phyloP scores from a whole-genome alignment of 163 green algal genomes.

The Chlamydomonas reinhardtii region DNA sequence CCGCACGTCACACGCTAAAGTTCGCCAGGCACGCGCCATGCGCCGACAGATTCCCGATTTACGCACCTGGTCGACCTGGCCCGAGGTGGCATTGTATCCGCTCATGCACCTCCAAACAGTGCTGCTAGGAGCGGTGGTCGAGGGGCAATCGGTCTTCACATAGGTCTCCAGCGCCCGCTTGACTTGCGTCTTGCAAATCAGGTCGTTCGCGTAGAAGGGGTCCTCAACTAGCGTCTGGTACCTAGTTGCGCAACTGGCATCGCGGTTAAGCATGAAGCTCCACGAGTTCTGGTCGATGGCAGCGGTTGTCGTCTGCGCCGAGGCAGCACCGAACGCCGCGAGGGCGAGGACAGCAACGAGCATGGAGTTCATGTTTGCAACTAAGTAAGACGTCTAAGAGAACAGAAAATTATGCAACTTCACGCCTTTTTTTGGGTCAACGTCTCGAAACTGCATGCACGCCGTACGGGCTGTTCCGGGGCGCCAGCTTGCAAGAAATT shows the following conservation, averaged over 20 bases:
- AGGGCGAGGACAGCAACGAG: background rate
- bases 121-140: background rate
- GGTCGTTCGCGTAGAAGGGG: background rate
- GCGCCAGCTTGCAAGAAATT: no score
- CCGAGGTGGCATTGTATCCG: conserved; percentile 12
- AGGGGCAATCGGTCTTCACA: background rate
- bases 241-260: background rate
- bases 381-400: background rate
- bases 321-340: background rate
- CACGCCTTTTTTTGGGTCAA: no score
- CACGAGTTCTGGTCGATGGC: conserved; percentile 32
- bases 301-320: background rate
- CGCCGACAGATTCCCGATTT: no score
- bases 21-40: background rate
- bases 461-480: no score
- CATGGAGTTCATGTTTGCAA: background rate
- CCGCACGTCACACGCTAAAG: background rate
- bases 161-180: conserved; percentile 21
- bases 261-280: background rate
- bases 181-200: conserved; percentile 12
- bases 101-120: conserved; percentile 44
- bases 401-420: background rate
- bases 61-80: background rate
- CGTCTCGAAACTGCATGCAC: no score
- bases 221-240: background rate